A percentile compares a stretch with the other conserved stretches of the same genome.
These are phyloP conservation scores for Boeremia exigua DNA, from an alignment of 2,329 filamentous ascomycete genomes.

Conservation along the genomic window DNA sequence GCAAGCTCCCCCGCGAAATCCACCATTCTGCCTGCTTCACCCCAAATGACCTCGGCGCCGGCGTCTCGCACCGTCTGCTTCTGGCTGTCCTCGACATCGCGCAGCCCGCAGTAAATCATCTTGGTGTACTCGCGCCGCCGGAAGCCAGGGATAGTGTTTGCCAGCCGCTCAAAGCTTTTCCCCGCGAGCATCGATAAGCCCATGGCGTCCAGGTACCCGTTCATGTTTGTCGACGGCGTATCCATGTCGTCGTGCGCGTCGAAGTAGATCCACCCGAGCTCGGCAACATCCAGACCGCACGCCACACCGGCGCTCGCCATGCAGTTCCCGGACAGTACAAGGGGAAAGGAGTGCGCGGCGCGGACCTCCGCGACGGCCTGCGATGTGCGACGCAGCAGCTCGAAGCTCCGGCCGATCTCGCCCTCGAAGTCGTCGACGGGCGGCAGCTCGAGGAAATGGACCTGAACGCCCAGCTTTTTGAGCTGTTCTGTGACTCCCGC, in stretches of 20 bases:
- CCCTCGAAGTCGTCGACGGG: constrained; percentile 49
- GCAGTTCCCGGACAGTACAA: constrained; percentile 52
- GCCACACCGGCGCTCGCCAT: constrained; percentile 46
- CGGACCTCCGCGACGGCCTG: constrained; percentile 37
- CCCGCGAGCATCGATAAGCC: constrained; percentile 48
- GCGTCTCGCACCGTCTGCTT: constrained; percentile 38
- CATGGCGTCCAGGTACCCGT: constrained; percentile 50
- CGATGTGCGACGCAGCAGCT: constrained; percentile 49
- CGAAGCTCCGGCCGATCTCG: constrained; percentile 51
- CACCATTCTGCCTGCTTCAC: not conserved
- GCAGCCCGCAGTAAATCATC: constrained; percentile 31
- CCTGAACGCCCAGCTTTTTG: constrained; percentile 24
- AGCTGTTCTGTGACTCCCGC: constrained; percentile 39
- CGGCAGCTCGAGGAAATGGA: constrained; percentile 34
- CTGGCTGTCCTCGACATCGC: constrained; percentile 39
- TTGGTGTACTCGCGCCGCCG: constrained; percentile 15
- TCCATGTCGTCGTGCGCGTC: constrained; percentile 55
- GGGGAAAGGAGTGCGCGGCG: constrained; percentile 41
- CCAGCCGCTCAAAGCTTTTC: constrained; percentile 41
- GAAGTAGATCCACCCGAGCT: constrained; percentile 50
- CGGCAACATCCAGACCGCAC: constrained; percentile 40
- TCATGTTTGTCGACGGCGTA: constrained; percentile 43
- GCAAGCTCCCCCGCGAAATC: constrained; percentile 14
- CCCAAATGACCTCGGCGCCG: constrained; percentile 25
- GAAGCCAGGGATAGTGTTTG: constrained; percentile 39